Percentiles rank a stretch among this genome's conserved stretches.
These are phyloP conservation scores for Pichia rugopelliculosa DNA, from an alignment of 805 yeast genomes.

Conservation along the genomic window DNA sequence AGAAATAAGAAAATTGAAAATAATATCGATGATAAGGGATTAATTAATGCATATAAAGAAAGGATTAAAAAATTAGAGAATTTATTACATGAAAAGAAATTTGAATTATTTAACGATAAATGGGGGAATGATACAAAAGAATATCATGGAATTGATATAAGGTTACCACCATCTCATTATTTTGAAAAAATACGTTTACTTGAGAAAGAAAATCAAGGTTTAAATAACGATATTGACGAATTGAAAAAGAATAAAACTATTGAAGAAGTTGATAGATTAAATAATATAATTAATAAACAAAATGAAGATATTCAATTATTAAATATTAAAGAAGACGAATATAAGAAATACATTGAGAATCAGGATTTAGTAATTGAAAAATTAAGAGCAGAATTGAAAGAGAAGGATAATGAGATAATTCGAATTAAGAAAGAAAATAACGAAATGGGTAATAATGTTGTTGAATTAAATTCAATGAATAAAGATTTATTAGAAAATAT, in stretches of 20 bases:
- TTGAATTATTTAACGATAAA: constrained; percentile 22
- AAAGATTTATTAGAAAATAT: constrained; percentile 60
- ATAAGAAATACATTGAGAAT: background rate
- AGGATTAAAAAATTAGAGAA: constrained; percentile 74
- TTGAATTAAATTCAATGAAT: constrained; percentile 34
- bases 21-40: constrained; percentile 24
- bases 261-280: constrained; percentile 57
- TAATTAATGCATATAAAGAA: constrained; percentile 56
- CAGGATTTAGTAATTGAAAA: constrained; percentile 1
- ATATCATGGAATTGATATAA: constrained; percentile 16
- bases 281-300: constrained; percentile 50
- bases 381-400: constrained; percentile 7
- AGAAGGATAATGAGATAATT: constrained; percentile 15
- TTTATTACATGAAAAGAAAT: constrained; percentile 66
- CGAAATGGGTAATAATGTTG: constrained; percentile 1
- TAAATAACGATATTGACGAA: constrained; percentile 4
- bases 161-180: constrained; percentile 25
- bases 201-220: constrained; percentile 17
- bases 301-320: constrained; percentile 45
- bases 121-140: background rate
- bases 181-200: constrained; percentile 20
- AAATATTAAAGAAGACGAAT: constrained; percentile 37
- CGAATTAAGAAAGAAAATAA: constrained; percentile 22
- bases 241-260: constrained; percentile 44
- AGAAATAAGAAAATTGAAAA: constrained; percentile 23